phyloP scores from a whole-genome alignment of 2,329 filamentous ascomycete genomes.

The Microsporum ferrugineum region DNA sequence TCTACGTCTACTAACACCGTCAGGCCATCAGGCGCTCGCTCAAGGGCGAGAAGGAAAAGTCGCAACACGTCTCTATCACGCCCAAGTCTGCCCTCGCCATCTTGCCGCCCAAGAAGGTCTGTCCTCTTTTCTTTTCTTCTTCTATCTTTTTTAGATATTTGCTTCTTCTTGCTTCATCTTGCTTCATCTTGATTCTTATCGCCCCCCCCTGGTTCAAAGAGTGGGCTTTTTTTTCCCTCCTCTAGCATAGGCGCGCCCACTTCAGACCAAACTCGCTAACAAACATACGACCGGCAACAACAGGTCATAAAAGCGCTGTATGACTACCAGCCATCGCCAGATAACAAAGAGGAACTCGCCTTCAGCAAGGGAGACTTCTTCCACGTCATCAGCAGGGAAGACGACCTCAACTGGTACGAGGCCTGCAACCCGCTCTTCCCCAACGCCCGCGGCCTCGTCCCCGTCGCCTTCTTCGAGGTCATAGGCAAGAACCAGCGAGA shows the following conservation, averaged over 20 bases:
- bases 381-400: conserved; percentile 90
- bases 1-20: neutral
- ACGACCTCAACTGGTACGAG: conserved; percentile 95
- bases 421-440: conserved; percentile 84
- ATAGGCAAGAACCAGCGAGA: conserved; percentile 87
- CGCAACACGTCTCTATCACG: conserved; percentile 62
- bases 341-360: conserved; percentile 60
- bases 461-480: conserved; percentile 84
- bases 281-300: neutral
- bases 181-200: too few relatives aligned
- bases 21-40: conserved; percentile 77
- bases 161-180: neutral
- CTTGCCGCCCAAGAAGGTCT: conserved; percentile 83
- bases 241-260: neutral
- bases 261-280: neutral
- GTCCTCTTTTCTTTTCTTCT: conserved; percentile 18
- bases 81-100: conserved; percentile 82
- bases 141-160: conserved; percentile 2
- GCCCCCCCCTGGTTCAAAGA: neutral
- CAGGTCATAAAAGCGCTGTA: conserved; percentile 91
- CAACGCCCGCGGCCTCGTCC: conserved; percentile 79
- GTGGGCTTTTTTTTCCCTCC: neutral
- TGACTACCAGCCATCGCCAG: conserved; percentile 66
- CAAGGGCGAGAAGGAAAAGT: conserved; percentile 74
- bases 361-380: conserved; percentile 97